Evolutionary conservation across 768 basidiomycete species (phyloP).

Genomic region (Crucibulum laeve): DNA sequence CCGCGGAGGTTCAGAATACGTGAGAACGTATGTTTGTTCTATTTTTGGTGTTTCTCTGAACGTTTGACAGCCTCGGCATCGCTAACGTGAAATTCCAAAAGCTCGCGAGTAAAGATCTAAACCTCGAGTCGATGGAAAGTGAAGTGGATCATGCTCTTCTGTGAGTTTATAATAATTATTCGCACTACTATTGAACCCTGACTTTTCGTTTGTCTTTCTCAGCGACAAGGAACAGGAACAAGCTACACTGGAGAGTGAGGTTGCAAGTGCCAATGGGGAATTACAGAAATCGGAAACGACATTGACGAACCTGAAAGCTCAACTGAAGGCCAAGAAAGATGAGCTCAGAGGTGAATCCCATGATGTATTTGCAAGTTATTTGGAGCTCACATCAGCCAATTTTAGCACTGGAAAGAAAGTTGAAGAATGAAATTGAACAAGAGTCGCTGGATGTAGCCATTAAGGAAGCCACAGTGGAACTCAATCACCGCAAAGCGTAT

Average conservation of each 20-base stretch:
- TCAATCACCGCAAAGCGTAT: slow-evolving; percentile 42
- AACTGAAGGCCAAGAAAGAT: slow-evolving; percentile 56
- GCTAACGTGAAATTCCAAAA: slow-evolving; percentile 60
- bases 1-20: slow-evolving; percentile 64
- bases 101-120: slow-evolving; percentile 56
- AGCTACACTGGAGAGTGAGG: slow-evolving; percentile 37
- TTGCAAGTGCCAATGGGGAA: slow-evolving; percentile 44
- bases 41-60: slow-evolving; percentile 4
- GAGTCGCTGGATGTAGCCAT: slow-evolving; percentile 43
- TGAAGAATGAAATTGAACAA: slow-evolving; percentile 35
- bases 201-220: neutral
- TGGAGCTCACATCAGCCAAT: neutral
- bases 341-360: slow-evolving; percentile 55
- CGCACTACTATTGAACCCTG: neutral
- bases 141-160: slow-evolving; percentile 55
- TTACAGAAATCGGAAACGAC: slow-evolving; percentile 63
- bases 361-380: neutral
- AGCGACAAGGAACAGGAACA: slow-evolving; percentile 72
- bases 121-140: slow-evolving; percentile 65
- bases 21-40: slow-evolving; percentile 27
- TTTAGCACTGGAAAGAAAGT: slow-evolving; percentile 44
- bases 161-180: slow-evolving; percentile 34
- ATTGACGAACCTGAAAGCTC: slow-evolving; percentile 53
- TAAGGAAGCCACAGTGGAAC: slow-evolving; percentile 36
- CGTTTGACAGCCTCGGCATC: slow-evolving; percentile 50